These are phyloP conservation scores for Atractiella rhizophila DNA, from an alignment of 768 basidiomycete genomes.

Conservation along the genomic window DNA sequence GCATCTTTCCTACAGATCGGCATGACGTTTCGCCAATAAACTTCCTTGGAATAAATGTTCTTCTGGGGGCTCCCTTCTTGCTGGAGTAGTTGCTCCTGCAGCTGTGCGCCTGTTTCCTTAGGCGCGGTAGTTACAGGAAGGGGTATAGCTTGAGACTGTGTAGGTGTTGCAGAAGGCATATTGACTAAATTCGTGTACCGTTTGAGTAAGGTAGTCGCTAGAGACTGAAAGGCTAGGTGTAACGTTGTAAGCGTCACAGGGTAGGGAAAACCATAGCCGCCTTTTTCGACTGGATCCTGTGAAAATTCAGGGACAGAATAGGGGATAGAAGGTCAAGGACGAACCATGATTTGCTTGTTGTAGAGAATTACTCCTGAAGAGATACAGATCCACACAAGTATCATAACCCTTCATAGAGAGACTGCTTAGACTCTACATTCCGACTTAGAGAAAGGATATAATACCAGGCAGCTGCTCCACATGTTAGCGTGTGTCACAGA, in stretches of 20 bases:
- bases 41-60: background rate
- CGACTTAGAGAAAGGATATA: too few relatives aligned
- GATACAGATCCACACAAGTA: conserved; percentile 22
- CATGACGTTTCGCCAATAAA: background rate
- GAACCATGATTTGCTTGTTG: background rate
- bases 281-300: too few relatives aligned
- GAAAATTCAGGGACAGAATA: too few relatives aligned
- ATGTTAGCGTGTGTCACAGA: too few relatives aligned
- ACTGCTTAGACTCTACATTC: too few relatives aligned
- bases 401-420: too few relatives aligned
- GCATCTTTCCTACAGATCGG: too few relatives aligned
- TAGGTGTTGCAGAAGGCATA: background rate
- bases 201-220: background rate
- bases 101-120: background rate
- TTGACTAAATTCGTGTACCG: background rate
- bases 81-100: background rate
- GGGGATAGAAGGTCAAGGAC: background rate
- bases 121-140: background rate
- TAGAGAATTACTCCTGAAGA: background rate
- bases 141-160: background rate
- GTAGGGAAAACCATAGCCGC: background rate
- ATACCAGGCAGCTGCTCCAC: too few relatives aligned
- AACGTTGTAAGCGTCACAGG: background rate
- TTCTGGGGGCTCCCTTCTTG: too few relatives aligned
- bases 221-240: background rate